Evolutionary conservation across 805 yeast genomes (phyloP), one percentile per base, ranked within the genome.

Genomic region (Candida mattraensis): DNA sequence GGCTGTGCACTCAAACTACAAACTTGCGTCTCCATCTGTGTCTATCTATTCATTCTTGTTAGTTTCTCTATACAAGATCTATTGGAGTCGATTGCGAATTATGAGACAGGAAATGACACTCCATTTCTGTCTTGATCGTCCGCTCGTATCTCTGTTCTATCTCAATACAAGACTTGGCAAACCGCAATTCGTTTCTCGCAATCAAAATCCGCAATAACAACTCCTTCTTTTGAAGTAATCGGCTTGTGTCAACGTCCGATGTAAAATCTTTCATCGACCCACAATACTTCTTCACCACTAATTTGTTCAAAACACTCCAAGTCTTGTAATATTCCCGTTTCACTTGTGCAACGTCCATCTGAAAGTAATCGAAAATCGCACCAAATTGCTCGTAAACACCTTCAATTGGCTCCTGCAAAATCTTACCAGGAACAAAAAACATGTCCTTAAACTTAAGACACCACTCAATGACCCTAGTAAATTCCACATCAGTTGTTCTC

Each of bases 141-240:
- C 60, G 42, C 28, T 48, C 46, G 33, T 47, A 59, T 15, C 64
- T 41, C 28, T 56, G 55, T 30, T 55, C 61, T 9, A 49, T 31
- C 33, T 60, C 63, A 3, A 60, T 33, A 3, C 42, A 31, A 3
- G 30, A 34, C 27, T 45, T 51, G 3, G 57, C 64, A 31, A 42
- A 47, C n/a, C 46, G 47, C 10, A 48, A 31, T 15, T 54, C 56
- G 18, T 24, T 52, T 24, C 51, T 56, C 11, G 88, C 68, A 17
- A 88, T 61, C 35, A 91, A 56, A 11, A 87, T 68, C 32, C 97
- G 70, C 42, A 91, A 60, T 5, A 89, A 68, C 9, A 87, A 70
- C 48, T 87, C 87, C 48, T 66, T 60, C 26, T 64, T 62, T 21
- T 35, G 47, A 10, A 63, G 60, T 9, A 72, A 64, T 14, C 73